Evolutionary conservation across 352 stramenopile species (phyloP), one percentile per base, ranked within the genome.

Genomic region (Globisporangium apiculatum): DNA sequence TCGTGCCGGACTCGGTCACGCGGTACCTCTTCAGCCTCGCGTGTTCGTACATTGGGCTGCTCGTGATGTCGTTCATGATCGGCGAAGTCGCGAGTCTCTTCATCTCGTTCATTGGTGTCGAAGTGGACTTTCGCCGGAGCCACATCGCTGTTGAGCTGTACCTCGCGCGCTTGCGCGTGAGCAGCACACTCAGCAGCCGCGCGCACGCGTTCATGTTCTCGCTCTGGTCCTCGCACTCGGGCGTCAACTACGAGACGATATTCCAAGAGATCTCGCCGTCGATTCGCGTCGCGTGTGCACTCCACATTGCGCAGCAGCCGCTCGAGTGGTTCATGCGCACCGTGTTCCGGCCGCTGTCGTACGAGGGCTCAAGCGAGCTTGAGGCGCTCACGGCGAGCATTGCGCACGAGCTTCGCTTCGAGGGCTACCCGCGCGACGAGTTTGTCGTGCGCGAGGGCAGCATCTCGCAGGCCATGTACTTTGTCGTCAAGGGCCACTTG

Each of bases 401-500:
- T 8, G 75, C 80, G 9, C 62, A 75, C 31, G 62, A 77, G 7
- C 66, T 90, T 12, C 70, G 66, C 17, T 87, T 86, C 43, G 71
- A 88, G 58, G 66, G 75, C 6, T 90, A 86, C 51, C 77, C 80
- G 15, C 73, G 75, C 14, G 77, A 83, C 48, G 80, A 90, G 38
- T 75, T 53, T 10, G 71, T 88, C 31, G 55, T 88, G 8, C 53
- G 73, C 15, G 79, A 90, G 69, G 77, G 79, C 5, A 83, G 67
- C 37, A 79, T 90, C 46, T 65, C 72, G 2, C 81, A 75, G 14
- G 69, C 78, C n/a, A 87, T 88, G 77, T 88, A 83, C 62, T 88
- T 90, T 52, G 75, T 90, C 15, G 67, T 83, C 8, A 75, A 79
- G 48, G 79, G 79, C 1, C 40, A 75, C 31, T 56, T 90, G 48